Evolutionary conservation across 2,329 filamentous ascomycete genomes (phyloP), one percentile per base, ranked within the genome.

Genomic region (Dothiorella sarmentorum): DNA sequence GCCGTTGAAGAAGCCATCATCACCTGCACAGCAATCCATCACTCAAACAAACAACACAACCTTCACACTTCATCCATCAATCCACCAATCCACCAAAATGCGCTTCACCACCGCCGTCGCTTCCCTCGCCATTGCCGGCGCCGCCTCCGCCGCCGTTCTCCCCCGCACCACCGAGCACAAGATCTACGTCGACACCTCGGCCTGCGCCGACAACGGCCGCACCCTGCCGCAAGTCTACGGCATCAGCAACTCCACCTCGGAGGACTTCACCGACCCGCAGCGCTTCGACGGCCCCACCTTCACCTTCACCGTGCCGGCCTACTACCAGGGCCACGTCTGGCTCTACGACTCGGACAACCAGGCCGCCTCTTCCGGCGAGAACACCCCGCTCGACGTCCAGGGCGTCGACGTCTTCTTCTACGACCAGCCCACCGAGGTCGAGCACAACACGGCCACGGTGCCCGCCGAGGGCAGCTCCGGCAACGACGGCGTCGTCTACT

Each of bases 281-380:
- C 49, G 49, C 49, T 53, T 53, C 35, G 49, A 53, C 33, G 49
- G 49, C 22, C 49, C 49, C 24, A 53, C 49, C 49, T 53, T 53
- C 49, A 53, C 49, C n/a, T 53, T 53, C 35, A 53, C 49, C 33
- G 49, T 53, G 22, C 49, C 49, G 7, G 49, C 49, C 33, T 53
- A 40, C 49, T 53, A 53, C 49, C 49, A 53, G 49, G 49, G 49
- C 35, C 49, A 53, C 49, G n/a, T 53, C 20, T 53, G 49, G 49
- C 49, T 53, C 33, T 53, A 53, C 49, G 26, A 53, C 49, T 40
- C 33, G 33, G 49, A 53, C 49, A 38, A 53, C 33, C 49, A 53
- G 49, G 49, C 35, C 22, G 49, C 49, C 7, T 53, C 49, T 15
- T 40, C 33, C 15, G 49, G 49, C 33, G 49, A 29, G 9, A 53